Evolutionary conservation across 305 asterid genomes (phyloP), one percentile per base, ranked within the genome.

Genomic region (Fraxinus nigra): DNA sequence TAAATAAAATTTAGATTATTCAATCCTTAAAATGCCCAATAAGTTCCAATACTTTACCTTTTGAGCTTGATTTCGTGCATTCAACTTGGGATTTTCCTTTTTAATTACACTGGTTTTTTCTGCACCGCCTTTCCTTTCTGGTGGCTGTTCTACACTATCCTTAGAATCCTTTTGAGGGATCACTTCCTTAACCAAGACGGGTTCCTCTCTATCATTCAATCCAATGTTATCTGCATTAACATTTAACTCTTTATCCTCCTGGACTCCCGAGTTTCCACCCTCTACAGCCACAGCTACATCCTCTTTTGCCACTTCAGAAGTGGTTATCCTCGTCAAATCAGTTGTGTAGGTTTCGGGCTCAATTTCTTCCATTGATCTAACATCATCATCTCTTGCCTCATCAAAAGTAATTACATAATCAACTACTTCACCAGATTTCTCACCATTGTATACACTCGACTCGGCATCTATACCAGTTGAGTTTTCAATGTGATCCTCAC

Each of bases 31-130:
- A 74, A 65, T 65, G 77, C 77, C 63, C 7, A 70, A 79, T 46
- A 80, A 40, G 61, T 82, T 51, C 75, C 70, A 77, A 75, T 3
- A 7, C 72, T 72, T 86, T 77, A 94, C 99, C 97, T 90, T 92
- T 76, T 79, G 91, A 78, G 88, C 83, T 67, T 26, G 33, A 85
- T 46, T 84, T 72, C 86, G 89, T 4, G 87, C 26, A 78, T 85
- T 86, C 82, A 74, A 20, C 79, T 83, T 92, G 20, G 89, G 14
- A 74, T 78, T 86, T 56, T 74, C 89, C 87, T 82, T 89, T 78
- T 85, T 88, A 84, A 11, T 33, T 34, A 46, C 70, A 20, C 81
- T 75, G 38, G 89, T 8, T 51, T 83, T 89, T 75, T 79, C 89
- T 38, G 76, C 63, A 7, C 78, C 84, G 8, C 67, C 85, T 80